These are phyloP conservation scores for Gossypium bickii DNA, from an alignment of 345 rosid species.

Conservation along the genomic window DNA sequence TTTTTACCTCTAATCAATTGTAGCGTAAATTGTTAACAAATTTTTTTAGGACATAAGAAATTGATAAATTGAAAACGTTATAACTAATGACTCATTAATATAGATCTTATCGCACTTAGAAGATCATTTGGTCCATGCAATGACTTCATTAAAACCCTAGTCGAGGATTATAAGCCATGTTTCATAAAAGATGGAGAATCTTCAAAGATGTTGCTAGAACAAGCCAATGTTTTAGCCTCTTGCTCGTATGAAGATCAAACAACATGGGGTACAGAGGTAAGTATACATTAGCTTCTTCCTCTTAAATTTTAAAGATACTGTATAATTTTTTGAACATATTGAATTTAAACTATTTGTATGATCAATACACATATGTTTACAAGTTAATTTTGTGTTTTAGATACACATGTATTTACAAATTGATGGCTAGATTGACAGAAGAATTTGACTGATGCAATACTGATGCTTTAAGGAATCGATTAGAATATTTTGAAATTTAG, in stretches of 20 bases:
- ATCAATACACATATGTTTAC: too few relatives aligned
- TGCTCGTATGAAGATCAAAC: conserved; percentile 30
- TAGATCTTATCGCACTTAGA: conserved; percentile 16
- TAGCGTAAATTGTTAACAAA: too few relatives aligned
- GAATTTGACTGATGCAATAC: too few relatives aligned
- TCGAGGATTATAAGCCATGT: background rate
- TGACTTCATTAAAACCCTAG: conserved; percentile 27
- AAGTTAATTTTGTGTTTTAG: too few relatives aligned
- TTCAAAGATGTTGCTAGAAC: conserved; percentile 13
- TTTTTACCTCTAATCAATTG: too few relatives aligned
- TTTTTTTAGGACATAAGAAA: too few relatives aligned
- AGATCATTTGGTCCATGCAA: conserved; percentile 29
- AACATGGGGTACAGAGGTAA: conserved; percentile 42
- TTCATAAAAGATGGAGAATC: background rate
- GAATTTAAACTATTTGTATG: too few relatives aligned
- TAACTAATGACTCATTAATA: background rate
- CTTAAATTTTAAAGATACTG: too few relatives aligned
- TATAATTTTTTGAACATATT: too few relatives aligned
- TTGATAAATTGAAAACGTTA: background rate
- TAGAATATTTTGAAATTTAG: too few relatives aligned
- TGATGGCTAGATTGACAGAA: too few relatives aligned
- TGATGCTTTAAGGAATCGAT: too few relatives aligned
- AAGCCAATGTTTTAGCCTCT: conserved; percentile 26
- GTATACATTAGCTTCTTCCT: background rate
- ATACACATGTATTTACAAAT: background rate